Conservation (phyloP, 768 basidiomycete genomes). For the Lactifluus subvellereus region DNA sequence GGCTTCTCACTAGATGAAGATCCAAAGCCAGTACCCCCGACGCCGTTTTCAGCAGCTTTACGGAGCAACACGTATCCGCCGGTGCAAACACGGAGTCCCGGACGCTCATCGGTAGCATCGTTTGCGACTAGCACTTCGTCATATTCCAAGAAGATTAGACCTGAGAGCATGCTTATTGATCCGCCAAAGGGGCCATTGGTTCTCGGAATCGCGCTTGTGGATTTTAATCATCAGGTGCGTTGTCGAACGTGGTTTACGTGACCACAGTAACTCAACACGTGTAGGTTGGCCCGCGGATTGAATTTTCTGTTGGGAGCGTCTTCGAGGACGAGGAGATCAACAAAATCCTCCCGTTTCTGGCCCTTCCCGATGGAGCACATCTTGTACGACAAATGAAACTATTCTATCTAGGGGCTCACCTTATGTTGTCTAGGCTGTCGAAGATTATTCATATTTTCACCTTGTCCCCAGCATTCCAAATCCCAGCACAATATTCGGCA, state of each 20-base stretch:
- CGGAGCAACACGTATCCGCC: slow-evolving; percentile 53
- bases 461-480: slow-evolving; percentile 66
- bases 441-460: slow-evolving; percentile 98
- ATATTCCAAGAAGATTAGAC: slow-evolving; percentile 59
- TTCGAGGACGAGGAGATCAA: slow-evolving; percentile 81
- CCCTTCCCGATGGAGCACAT: slow-evolving; percentile 96
- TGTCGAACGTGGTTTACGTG: not conserved
- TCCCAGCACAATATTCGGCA: slow-evolving; percentile 87
- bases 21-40: slow-evolving; percentile 12
- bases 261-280: slow-evolving; percentile 12
- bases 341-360: slow-evolving; percentile 88
- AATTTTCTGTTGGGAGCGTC: slow-evolving; percentile 72
- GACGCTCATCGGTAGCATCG: slow-evolving; percentile 49
- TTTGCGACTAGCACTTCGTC: slow-evolving; percentile 51
- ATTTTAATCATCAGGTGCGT: slow-evolving; percentile 88
- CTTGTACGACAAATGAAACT: slow-evolving; percentile 46
- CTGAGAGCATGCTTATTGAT: slow-evolving; percentile 70
- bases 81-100: slow-evolving; percentile 41
- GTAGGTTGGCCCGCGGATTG: slow-evolving; percentile 89
- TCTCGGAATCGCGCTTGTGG: slow-evolving; percentile 85
- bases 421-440: slow-evolving; percentile 50
- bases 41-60: slow-evolving; percentile 3
- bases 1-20: not conserved
- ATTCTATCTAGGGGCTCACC: not conserved
- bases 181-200: slow-evolving; percentile 58